Base-by-base conservation (phyloP, 441 rosid genomes). In the Syzygium malaccense region DNA sequence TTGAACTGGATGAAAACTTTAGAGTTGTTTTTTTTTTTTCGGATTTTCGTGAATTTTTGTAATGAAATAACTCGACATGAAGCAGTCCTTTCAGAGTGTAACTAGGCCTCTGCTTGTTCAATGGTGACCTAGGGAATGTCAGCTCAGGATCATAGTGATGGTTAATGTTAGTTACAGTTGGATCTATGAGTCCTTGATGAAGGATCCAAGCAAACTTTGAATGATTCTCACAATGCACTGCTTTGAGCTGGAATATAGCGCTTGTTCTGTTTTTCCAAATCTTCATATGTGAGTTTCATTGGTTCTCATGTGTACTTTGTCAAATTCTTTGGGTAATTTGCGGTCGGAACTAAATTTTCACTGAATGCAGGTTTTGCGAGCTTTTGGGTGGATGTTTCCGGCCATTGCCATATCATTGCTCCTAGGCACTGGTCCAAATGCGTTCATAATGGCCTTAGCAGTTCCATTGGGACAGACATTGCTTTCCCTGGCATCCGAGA, bases 351-450 rank as follows among this genome's bases (percentile, higher is more conserved):
- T 75, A 25, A 20, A 41, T 75, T 75, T 37, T 75, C 0, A 0
- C 83, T 23, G 86, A 23, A 19, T 33, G n/a, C 92, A 96, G 99
- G 89, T 94, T 45, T 87, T 96, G 78, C 91, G 92, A 92, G 92
- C 95, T 87, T 91, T 95, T 86, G 98, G 98, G 25, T 97, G 97
- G 99, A 96, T 95, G 94, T 84, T 98, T 89, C 98, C 98, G 3
- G 98, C 99, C 30, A 88, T 97, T 11, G 95, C 92, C 58, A 87
- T 96, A 88, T 94, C 98, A 3, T 88, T 94, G 90, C 90, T 98
- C 87, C 89, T 97, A 10, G 98, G 98, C 91, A 95, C 96, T 26
- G 96, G 95, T 60, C 92, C 98, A 85, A 94, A 94, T 91, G 96
- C 98, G 11, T 94, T 97, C 85, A 57, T 97, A 80, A 97, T 96